Conservation (phyloP, 352 stramenopile genomes). For the Phytophthora cajani region DNA sequence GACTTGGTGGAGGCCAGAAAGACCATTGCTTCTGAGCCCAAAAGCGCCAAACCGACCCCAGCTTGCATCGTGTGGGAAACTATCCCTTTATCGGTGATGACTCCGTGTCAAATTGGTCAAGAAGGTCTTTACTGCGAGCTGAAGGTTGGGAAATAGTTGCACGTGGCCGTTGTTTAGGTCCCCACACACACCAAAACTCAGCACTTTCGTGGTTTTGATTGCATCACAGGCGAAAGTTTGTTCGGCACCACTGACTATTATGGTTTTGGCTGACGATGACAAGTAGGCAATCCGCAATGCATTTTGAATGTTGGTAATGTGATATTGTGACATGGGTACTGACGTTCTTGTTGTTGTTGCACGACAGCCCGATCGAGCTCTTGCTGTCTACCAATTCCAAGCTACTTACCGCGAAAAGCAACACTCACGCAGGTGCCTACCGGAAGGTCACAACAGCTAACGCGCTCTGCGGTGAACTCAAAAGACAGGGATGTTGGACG, state of each 20-base stretch:
- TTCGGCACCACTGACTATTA: conserved; percentile 46
- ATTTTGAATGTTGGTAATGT: neutral
- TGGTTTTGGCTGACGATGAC: conserved; percentile 54
- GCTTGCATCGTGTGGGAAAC: conserved; percentile 32
- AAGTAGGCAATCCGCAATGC: conserved; percentile 39
- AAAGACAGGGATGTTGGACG: conserved; percentile 56
- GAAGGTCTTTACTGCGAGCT: conserved; percentile 55
- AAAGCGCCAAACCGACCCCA: neutral
- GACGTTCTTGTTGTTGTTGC: conserved; percentile 5
- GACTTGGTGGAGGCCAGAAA: conserved; percentile 6
- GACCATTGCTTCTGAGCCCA: conserved; percentile 7
- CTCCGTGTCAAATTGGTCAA: conserved; percentile 37
- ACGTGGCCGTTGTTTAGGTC: neutral
- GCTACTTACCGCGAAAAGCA: conserved; percentile 45
- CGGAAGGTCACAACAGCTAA: conserved; percentile 40
- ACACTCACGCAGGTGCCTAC: conserved; percentile 33
- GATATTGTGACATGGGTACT: neutral
- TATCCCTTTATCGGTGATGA: conserved; percentile 44
- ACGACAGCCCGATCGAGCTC: conserved; percentile 46
- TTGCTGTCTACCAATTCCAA: conserved; percentile 59
- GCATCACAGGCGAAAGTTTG: conserved; percentile 40
- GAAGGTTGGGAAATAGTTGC: conserved; percentile 26
- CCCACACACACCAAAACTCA: neutral
- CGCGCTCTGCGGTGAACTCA: conserved; percentile 47
- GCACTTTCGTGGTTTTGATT: neutral